Evolutionary conservation across 768 basidiomycete genomes (phyloP).

Genomic region (Leucocoprinus leucothites): DNA sequence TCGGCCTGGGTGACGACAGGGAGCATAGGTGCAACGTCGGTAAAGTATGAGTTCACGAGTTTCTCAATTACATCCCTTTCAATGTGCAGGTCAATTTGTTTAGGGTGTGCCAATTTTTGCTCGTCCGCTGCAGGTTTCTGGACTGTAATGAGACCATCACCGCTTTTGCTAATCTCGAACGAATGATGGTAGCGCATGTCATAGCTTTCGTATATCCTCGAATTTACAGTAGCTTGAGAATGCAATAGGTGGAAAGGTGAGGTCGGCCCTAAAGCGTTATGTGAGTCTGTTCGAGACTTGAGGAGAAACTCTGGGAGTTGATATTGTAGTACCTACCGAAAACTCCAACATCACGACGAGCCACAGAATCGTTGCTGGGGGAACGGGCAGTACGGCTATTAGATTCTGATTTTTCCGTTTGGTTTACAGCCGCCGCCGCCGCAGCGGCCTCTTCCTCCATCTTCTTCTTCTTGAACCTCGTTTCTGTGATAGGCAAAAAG

Average conservation of each 20-base stretch:
- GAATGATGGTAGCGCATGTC: slow-evolving; percentile 86
- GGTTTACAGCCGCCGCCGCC: slow-evolving; percentile 11
- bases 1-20: slow-evolving; percentile 88
- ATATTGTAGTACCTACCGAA: slow-evolving; percentile 44
- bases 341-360: slow-evolving; percentile 57
- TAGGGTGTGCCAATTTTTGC: slow-evolving; percentile 49
- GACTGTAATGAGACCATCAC: slow-evolving; percentile 87
- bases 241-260: slow-evolving; percentile 84
- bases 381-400: slow-evolving; percentile 27
- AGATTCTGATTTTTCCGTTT: slow-evolving; percentile 26
- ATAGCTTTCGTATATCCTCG: slow-evolving; percentile 82
- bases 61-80: slow-evolving; percentile 77
- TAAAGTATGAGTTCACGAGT: slow-evolving; percentile 90
- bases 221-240: slow-evolving; percentile 82
- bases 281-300: slow-evolving; percentile 37
- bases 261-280: slow-evolving; percentile 72
- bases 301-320: slow-evolving; percentile 14
- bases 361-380: slow-evolving; percentile 41
- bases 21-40: slow-evolving; percentile 82
- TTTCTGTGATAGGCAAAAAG: slow-evolving; percentile 98
- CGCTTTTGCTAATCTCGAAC: slow-evolving; percentile 80
- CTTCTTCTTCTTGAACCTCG: slow-evolving; percentile 97
- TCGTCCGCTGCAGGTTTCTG: slow-evolving; percentile 62
- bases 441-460: slow-evolving; percentile 59
- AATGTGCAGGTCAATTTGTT: slow-evolving; percentile 67